Evolutionary conservation across 73 alveolate species (phyloP).

Genomic region (Tetrahymena thermophila): DNA sequence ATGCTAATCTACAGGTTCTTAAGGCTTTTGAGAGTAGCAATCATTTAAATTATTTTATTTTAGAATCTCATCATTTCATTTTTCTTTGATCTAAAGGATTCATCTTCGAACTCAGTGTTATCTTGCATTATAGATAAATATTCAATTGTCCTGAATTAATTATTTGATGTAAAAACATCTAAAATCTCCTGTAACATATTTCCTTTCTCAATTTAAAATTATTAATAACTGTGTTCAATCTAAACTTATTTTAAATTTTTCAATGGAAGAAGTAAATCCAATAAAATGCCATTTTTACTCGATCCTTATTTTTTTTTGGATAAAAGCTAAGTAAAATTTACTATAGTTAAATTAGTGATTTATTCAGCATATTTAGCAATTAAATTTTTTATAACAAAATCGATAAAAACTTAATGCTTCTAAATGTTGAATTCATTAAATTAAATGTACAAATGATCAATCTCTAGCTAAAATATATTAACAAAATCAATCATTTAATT

Average conservation of each 20-base stretch:
- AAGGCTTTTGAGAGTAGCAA: not conserved
- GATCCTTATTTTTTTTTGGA: not conserved
- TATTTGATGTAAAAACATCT: not conserved
- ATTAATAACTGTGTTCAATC: not conserved
- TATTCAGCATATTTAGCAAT: not conserved
- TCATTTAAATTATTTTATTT: not conserved
- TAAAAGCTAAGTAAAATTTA: not conserved
- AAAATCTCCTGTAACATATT: not conserved
- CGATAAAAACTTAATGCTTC: not conserved
- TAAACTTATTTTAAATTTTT: not conserved
- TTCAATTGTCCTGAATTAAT: not conserved
- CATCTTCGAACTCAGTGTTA: not conserved
- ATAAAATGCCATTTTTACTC: not conserved
- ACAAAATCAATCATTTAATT: not conserved
- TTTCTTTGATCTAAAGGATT: not conserved
- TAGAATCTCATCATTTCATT: not conserved
- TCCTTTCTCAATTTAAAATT: not conserved
- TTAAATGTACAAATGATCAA: not conserved
- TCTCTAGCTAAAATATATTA: not conserved
- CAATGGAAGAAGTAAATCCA: not conserved
- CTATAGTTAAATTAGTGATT: not conserved
- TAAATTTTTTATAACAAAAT: not conserved
- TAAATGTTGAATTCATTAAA: not conserved
- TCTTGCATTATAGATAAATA: not conserved
- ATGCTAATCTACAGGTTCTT: not conserved